Base-by-base conservation (phyloP, 2,329 filamentous ascomycete species). In the Knufia fluminis region DNA sequence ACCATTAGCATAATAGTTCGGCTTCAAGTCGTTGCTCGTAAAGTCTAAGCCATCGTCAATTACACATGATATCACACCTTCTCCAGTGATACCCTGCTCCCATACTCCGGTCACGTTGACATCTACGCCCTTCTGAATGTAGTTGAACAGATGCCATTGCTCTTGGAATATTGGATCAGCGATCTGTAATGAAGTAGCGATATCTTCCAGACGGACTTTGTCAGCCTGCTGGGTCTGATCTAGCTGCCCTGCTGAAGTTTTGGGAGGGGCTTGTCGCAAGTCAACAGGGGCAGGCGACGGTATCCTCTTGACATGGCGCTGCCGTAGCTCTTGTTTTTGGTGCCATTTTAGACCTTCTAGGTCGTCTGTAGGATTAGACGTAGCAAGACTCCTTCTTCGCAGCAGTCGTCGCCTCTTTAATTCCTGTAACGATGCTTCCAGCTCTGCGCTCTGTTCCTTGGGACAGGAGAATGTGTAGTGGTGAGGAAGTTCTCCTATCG, bases 41-140 rank as follows among this genome's bases (percentile, higher is more conserved):
- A 98, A 92, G 62, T 98, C 92, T 57, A 98, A 68, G 0, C 92
- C 92, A 67, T 98, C 92, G 61, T 98, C 92, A 2, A 98, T 86
- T 58, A 98, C 92, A 48, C 91, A 91, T 1, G 94, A 88, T 1
- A 87, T 95, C 16, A 85, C 78, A 53, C 91, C 91, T 60, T 87
- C 80, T 48, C 92, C 92, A 0, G 91, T 97, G 50, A 96, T 83
- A 3, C 90, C 91, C 59, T 92, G 80, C 59, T 87, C 65, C 92
- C 92, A 98, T 4, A 97, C 76, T 10, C 83, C 88, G 0, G 89
- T 94, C n/a, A 97, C 89, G 61, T 98, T 98, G 61, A 98, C 78
- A 64, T 98, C 92, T 67, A 97, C 86, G 4, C 90, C 91, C 0
- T 80, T 64, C 59, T 94, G 81, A 4, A 85, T 64, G 0, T 85